Base-by-base conservation (phyloP, 768 basidiomycete species). In the Paxillus rubicundulus region DNA sequence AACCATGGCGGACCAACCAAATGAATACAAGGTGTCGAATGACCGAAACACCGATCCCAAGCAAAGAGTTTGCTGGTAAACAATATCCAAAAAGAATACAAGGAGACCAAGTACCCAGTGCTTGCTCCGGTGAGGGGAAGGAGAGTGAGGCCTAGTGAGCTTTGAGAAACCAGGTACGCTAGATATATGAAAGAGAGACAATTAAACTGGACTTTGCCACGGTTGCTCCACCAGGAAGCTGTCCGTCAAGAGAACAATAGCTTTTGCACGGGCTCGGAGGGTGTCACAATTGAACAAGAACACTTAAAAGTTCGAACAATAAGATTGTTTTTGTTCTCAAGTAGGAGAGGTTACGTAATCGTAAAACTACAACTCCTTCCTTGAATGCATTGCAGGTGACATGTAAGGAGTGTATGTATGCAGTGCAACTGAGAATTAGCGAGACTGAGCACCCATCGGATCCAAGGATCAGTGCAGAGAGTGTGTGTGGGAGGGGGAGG, bases 1-100 rank as follows among this genome's bases (percentile, higher is more conserved):
- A 38, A 63, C 60, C 65, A 71, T 70, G 49, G 50, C 24, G 14
- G 20, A 28, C 17, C 20, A 5, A 18, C 17, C 5, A 40, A n/a
- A 39, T 38, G 21, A 54, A 24, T 24, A 27, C 41, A 20, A 30
- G 27, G 16, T 44, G 4, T 44, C 6, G 17, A 28, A 44, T 17
- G 34, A 38, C 10, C 13, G 43, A 17, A 32, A 12, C 17, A n/a
- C 21, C 33, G 18, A 17, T 14, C 14, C 32, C 14, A 20, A 38
- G 43, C 20, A 27, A 10, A 21, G 43, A 37, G 14, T 43, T 45
- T 17, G 37, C 13, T 21, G 17, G 42, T 14, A 39, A 24, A 39
- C 41, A 24, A 24, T 48, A 21, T 49, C 30, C 14, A 14, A 27
- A 41, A 52, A 45, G 33, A 55, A 27, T 9, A 52, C 13, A 28